A percentile compares a stretch with the other conserved stretches of the same genome.
Evolutionary conservation across 306 rosid species (phyloP).

Genomic region (Pueraria montana): DNA sequence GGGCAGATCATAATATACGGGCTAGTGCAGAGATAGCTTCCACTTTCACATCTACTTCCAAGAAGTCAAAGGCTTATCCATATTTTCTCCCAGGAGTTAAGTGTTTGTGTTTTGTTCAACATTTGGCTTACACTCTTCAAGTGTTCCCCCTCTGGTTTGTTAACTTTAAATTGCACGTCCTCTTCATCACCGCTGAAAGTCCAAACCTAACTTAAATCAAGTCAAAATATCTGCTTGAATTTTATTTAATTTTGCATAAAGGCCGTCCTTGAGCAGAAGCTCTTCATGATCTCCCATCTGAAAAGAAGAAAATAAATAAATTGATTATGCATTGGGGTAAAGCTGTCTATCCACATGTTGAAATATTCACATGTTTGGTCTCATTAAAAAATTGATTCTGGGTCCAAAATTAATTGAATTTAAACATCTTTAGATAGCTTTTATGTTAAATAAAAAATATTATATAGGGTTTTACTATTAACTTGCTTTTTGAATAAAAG

Average conservation of each 20-base stretch:
- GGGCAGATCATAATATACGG: background rate
- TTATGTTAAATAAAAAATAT: background rate
- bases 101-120: background rate
- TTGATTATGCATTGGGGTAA: conserved; percentile 11
- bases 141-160: background rate
- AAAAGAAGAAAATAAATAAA: background rate
- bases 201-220: conserved; percentile 2
- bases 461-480: background rate
- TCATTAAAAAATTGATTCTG: background rate
- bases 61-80: background rate
- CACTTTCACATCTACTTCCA: background rate
- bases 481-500: background rate
- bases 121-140: background rate
- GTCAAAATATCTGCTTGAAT: conserved; percentile 50
- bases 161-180: background rate
- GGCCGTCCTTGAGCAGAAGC: conserved; percentile 70
- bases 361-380: background rate
- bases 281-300: conserved; percentile 84
- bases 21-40: background rate
- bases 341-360: background rate
- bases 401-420: background rate
- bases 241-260: conserved; percentile 66
- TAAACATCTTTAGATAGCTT: background rate
- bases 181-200: background rate
- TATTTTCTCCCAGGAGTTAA: background rate